Base-by-base conservation (phyloP, 352 stramenopile species). In the Stramenopiles sp. region DNA sequence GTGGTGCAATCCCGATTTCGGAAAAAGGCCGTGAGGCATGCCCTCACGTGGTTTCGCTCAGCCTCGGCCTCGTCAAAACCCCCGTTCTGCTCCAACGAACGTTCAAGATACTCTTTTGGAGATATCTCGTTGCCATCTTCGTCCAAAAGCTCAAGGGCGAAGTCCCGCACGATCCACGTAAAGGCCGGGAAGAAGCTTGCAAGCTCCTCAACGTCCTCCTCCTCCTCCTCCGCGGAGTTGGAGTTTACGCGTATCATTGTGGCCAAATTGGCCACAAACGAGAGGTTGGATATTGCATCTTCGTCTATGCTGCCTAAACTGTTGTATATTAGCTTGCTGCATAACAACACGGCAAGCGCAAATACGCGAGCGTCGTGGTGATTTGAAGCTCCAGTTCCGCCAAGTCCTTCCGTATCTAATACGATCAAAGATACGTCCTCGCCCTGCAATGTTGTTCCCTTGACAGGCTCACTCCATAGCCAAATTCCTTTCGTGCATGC, bases 301-400 rank as follows among this genome's bases (percentile, higher is more conserved):
- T 86, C 88, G 84, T 96, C 91, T 81, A 96, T 95, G 0, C 94
- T 90, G 25, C 91, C 91, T 30, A 89, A 89, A 89, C 32, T 93
- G 83, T 95, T 95, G 85, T 94, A 95, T 80, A 95, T 90, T 67
- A 95, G 86, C 81, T 91, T 92, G 75, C 89, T 93, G 84, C 88
- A 93, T 29, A 95, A 87, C 75, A 95, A 84, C 80, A 88, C 91
- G 32, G 90, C 89, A 76, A 95, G 84, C 76, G 89, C 91, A 83
- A 95, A 95, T 83, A 95, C 93, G 8, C 89, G 89, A 71, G 89
- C 88, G 81, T 95, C 91, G 83, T 95, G 92, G 22, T 90, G 95
- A 85, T 95, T 88, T 82, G 92, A 87, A 85, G 92, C 89, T 81
- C 87, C 92, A 0, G 88, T 88, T 0, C 89, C 88, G 80, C 91